A percentile compares a stretch with the other conserved stretches of the same genome.
These are phyloP conservation scores for Fusarium phyllophilum DNA, from an alignment of 2,329 filamentous ascomycete genomes.

Conservation along the genomic window DNA sequence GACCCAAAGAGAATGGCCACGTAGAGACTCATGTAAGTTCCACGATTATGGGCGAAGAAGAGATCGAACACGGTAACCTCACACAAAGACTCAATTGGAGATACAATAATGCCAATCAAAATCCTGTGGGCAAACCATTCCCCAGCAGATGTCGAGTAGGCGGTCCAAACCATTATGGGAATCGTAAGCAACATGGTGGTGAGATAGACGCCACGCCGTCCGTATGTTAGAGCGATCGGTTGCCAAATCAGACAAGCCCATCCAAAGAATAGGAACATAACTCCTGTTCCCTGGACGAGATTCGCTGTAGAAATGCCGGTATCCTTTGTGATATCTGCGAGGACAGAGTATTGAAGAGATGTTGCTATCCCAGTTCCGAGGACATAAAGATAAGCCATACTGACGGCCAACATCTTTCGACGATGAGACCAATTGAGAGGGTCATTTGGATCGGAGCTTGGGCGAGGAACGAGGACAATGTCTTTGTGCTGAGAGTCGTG, in stretches of 20 bases:
- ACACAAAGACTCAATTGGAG: background rate
- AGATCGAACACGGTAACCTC: background rate
- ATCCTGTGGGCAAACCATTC: background rate
- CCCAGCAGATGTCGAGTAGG: background rate
- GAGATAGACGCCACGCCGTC: background rate
- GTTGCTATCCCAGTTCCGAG: background rate
- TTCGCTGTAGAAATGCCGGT: background rate
- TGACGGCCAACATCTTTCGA: background rate
- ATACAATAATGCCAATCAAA: background rate
- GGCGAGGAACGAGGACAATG: background rate
- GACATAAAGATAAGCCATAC: conserved; percentile 2
- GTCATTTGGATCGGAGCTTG: background rate
- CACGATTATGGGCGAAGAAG: background rate
- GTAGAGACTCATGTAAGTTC: conserved; percentile 7
- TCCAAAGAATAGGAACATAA: conserved; percentile 1
- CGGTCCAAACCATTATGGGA: conserved; percentile 1
- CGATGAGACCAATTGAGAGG: conserved; percentile 1
- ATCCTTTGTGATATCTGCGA: background rate
- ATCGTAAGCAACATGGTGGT: background rate
- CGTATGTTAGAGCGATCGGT: background rate
- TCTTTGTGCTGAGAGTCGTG: conserved; percentile 5
- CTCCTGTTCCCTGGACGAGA: background rate
- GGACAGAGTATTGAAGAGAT: background rate
- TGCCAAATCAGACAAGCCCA: background rate
- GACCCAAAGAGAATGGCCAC: background rate